phyloP scores from a whole-genome alignment of 179 eudicot genomes.

The Beta corolliflora region DNA sequence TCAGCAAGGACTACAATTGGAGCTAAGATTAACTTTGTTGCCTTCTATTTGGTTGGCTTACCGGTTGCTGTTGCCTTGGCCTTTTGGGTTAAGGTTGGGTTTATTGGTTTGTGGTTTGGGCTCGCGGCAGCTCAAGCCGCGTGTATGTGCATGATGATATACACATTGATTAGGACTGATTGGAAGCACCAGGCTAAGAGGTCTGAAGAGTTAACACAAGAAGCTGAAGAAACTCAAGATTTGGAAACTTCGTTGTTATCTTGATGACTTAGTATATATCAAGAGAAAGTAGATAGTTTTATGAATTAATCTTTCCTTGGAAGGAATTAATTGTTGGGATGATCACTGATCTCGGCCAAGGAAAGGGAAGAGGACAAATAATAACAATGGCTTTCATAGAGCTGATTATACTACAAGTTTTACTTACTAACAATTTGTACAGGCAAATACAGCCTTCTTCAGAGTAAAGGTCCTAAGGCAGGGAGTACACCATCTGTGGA shows the following conservation, averaged over 20 bases:
- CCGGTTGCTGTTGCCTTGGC: conserved; percentile 61
- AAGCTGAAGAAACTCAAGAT: conserved; percentile 46
- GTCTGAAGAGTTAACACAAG: conserved; percentile 70
- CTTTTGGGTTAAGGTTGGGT: conserved; percentile 57
- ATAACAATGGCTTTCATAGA: conserved; percentile 24
- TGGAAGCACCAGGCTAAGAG: conserved; percentile 75
- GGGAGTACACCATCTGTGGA: not conserved
- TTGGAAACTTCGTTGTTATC: conserved; percentile 51
- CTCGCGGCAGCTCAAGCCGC: conserved; percentile 68
- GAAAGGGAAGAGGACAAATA: not conserved
- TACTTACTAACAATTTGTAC: conserved; percentile 26
- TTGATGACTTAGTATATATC: conserved; percentile 2
- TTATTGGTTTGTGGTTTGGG: conserved; percentile 73
- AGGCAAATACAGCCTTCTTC: conserved; percentile 32
- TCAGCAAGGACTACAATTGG: conserved; percentile 77
- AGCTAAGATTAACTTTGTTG: conserved; percentile 56
- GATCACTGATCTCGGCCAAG: not conserved
- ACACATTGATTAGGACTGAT: conserved; percentile 50
- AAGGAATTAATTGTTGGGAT: not conserved
- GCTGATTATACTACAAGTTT: not conserved
- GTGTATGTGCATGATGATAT: conserved; percentile 66
- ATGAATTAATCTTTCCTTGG: conserved; percentile 4
- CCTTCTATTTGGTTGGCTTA: conserved; percentile 78
- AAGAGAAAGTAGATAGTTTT: not conserved
- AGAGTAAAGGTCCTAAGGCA: not conserved